These are phyloP conservation scores for Hemileccinum impolitum DNA, from an alignment of 768 basidiomycete species.

Conservation along the genomic window DNA sequence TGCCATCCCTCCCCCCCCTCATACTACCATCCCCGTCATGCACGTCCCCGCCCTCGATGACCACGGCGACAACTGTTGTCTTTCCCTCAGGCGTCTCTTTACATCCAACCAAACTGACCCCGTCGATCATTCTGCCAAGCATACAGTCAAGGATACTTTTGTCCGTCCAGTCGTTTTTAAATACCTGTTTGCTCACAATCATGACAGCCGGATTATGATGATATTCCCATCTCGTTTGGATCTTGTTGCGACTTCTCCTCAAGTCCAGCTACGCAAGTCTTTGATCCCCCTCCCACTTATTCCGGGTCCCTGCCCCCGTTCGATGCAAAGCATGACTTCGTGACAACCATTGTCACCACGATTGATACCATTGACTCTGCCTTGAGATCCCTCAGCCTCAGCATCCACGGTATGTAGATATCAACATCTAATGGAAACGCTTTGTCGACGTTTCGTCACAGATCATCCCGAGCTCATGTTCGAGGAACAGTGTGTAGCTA, in stretches of 20 bases:
- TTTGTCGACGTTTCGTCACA: slow-evolving; percentile 30
- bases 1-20: slow-evolving; percentile 2
- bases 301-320: slow-evolving; percentile 18
- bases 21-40: slow-evolving; percentile 17
- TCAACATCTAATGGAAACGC: neutral
- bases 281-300: slow-evolving; percentile 44
- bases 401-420: slow-evolving; percentile 60
- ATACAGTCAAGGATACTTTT: neutral
- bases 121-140: slow-evolving; percentile 7
- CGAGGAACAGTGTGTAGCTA: slow-evolving; percentile 53
- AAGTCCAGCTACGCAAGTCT: slow-evolving; percentile 14
- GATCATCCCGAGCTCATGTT: slow-evolving; percentile 67
- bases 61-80: slow-evolving; percentile 20
- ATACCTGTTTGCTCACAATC: neutral
- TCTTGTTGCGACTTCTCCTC: slow-evolving; percentile 45
- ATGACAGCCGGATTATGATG: slow-evolving; percentile 11
- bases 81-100: slow-evolving; percentile 22
- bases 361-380: slow-evolving; percentile 50
- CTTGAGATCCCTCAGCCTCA: slow-evolving; percentile 62
- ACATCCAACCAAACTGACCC: neutral
- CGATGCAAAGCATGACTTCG: slow-evolving; percentile 34
- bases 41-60: slow-evolving; percentile 20
- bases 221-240: slow-evolving; percentile 33
- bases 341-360: slow-evolving; percentile 49
- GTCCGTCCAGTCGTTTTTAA: slow-evolving; percentile 6